phyloP scores from a whole-genome alignment of 345 rosid species.

The Populus euphratica region DNA sequence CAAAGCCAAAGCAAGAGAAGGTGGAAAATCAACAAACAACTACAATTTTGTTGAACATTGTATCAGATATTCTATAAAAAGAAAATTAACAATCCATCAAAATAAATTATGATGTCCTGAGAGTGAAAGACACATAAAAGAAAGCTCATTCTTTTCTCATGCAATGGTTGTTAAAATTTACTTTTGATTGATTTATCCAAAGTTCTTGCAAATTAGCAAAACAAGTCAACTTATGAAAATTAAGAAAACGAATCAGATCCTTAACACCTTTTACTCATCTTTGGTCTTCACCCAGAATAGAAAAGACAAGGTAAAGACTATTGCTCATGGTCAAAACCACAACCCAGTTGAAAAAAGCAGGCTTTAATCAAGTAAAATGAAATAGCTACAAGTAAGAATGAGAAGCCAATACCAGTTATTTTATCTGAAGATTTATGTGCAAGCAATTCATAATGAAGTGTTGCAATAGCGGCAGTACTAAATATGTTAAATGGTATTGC shows the following conservation, averaged over 20 bases:
- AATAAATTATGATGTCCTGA: too few species aligned
- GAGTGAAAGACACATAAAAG: background rate
- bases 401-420: conserved; percentile 4
- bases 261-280: background rate
- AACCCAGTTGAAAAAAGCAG: background rate
- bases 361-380: background rate
- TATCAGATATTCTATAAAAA: too few species aligned
- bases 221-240: background rate
- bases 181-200: background rate
- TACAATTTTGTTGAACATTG: too few species aligned
- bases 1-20: too few species aligned
- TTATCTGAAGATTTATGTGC: background rate
- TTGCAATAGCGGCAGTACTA: background rate
- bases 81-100: background rate
- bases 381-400: background rate
- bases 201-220: background rate
- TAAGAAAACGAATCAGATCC: background rate
- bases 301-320: background rate
- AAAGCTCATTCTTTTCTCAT: background rate
- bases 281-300: background rate
- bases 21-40: too few species aligned
- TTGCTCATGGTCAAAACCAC: background rate
- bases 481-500: background rate
- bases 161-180: background rate
- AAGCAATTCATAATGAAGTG: background rate